Conservation (phyloP, 345 rosid genomes). For the Ceriops decandra region DNA sequence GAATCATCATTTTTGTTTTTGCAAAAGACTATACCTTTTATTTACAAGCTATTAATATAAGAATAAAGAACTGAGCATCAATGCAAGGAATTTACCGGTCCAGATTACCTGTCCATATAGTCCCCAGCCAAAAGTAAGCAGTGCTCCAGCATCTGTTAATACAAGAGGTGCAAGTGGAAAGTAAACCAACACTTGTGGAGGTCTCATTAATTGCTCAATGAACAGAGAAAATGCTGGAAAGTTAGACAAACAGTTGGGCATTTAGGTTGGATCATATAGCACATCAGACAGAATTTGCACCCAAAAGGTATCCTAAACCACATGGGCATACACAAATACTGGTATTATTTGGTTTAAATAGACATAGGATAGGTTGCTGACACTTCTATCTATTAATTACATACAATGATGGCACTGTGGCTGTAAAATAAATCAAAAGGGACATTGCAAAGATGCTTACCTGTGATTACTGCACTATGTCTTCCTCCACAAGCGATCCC, state of each 20-base stretch:
- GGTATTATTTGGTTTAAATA: too few relatives aligned
- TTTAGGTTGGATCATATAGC: too few relatives aligned
- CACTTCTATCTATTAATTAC: slow-evolving; percentile 4
- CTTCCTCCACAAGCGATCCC: slow-evolving; percentile 94
- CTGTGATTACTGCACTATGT: slow-evolving; percentile 92
- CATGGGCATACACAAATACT: background rate
- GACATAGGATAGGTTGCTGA: background rate
- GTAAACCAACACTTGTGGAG: slow-evolving; percentile 13
- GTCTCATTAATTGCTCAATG: background rate
- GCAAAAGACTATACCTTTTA: background rate
- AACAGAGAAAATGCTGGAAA: too few relatives aligned
- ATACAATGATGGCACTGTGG: background rate
- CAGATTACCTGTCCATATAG: slow-evolving; percentile 90
- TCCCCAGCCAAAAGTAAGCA: slow-evolving; percentile 99
- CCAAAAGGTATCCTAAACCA: background rate
- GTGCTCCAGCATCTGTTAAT: slow-evolving; percentile 82
- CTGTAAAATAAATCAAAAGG: background rate
- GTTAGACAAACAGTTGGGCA: too few relatives aligned
- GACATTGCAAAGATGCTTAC: slow-evolving; percentile 25
- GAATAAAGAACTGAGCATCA: background rate
- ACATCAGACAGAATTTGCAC: too few relatives aligned
- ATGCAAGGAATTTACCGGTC: background rate
- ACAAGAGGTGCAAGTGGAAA: background rate
- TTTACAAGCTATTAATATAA: background rate
- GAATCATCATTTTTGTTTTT: background rate